These are phyloP conservation scores for Amphirosellinia nigrospora DNA, from an alignment of 495 filamentous ascomycete species.

Conservation along the genomic window DNA sequence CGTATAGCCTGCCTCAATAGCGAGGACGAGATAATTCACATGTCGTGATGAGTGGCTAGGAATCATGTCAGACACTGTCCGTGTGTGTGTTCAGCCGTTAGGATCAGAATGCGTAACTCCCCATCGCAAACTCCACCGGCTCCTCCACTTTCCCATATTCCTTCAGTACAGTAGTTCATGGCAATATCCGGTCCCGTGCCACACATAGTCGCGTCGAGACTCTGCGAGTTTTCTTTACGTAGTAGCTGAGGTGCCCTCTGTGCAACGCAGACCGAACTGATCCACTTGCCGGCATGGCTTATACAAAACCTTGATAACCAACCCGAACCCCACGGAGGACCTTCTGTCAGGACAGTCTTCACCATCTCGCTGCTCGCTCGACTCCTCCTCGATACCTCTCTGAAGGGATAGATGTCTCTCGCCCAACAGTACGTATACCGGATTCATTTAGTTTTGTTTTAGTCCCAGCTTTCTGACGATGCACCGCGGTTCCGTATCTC, in stretches of 20 bases:
- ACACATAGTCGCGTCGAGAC: background rate
- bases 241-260: background rate
- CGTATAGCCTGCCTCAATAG: background rate
- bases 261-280: background rate
- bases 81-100: background rate
- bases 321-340: background rate
- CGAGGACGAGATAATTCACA: background rate
- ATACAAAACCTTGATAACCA: background rate
- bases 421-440: conserved; percentile 22
- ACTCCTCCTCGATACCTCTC: background rate
- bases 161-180: background rate
- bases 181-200: conserved; percentile 2
- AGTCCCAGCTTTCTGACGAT: too few species aligned
- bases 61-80: background rate
- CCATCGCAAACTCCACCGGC: conserved; percentile 2
- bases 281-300: background rate
- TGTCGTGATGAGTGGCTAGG: background rate
- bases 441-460: background rate
- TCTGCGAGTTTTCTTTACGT: conserved; percentile 15
- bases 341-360: background rate
- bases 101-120: background rate
- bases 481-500: background rate
- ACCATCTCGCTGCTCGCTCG: conserved; percentile 1
- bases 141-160: conserved; percentile 12
- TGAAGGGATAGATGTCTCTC: conserved; percentile 24